Percentiles rank a stretch among this genome's conserved stretches.
phyloP scores from a whole-genome alignment of 108 stramenopile species.

The Skeletonema menzelii region DNA sequence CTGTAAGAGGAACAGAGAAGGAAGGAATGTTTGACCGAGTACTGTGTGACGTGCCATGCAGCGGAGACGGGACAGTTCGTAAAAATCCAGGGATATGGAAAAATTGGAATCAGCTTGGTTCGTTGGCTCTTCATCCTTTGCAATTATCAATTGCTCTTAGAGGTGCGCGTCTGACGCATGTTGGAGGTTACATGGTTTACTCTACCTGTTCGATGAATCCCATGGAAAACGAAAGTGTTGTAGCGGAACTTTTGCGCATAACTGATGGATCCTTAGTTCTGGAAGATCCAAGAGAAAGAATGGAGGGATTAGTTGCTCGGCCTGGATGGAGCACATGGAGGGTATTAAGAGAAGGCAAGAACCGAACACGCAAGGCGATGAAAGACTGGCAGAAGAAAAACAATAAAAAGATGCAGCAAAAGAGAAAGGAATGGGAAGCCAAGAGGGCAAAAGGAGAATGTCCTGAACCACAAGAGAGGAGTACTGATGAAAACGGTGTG shows the following conservation, averaged over 20 bases:
- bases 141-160: slow-evolving; percentile 86
- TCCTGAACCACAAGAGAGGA: slow-evolving; percentile 47
- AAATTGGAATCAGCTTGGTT: slow-evolving; percentile 67
- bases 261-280: slow-evolving; percentile 83
- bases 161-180: slow-evolving; percentile 79
- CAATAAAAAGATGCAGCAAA: slow-evolving; percentile 71
- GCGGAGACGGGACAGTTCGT: slow-evolving; percentile 97
- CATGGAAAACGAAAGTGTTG: slow-evolving; percentile 98
- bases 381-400: slow-evolving; percentile 75
- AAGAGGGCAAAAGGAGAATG: slow-evolving; percentile 29
- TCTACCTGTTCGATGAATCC: slow-evolving; percentile 98
- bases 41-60: slow-evolving; percentile 97
- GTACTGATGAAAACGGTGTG: slow-evolving; percentile 34
- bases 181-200: slow-evolving; percentile 94
- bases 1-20: slow-evolving; percentile 39
- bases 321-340: slow-evolving; percentile 90
- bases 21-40: slow-evolving; percentile 94
- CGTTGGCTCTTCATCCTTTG: slow-evolving; percentile 76
- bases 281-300: slow-evolving; percentile 68
- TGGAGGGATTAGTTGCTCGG: slow-evolving; percentile 79
- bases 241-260: slow-evolving; percentile 81
- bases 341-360: slow-evolving; percentile 71
- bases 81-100: slow-evolving; percentile 94
- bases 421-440: slow-evolving; percentile 52
- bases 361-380: slow-evolving; percentile 39